phyloP scores from a whole-genome alignment of 768 basidiomycete genomes.

The Pleurotus platypus region DNA sequence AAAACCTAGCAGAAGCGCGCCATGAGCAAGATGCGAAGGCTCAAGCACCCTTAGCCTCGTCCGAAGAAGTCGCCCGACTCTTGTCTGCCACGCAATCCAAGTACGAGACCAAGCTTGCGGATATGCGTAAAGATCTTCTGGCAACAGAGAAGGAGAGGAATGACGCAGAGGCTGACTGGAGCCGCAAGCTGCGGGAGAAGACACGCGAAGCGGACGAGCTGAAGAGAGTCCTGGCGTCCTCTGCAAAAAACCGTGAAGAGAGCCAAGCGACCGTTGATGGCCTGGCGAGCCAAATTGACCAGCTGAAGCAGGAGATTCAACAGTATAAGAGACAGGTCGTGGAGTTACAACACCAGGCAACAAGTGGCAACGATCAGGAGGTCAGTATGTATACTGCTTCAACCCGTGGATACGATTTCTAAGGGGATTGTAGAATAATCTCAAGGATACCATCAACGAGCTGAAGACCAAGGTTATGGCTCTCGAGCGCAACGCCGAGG shows the following conservation, averaged over 20 bases:
- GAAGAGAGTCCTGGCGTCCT: constrained; percentile 52
- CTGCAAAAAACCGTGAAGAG: constrained; percentile 56
- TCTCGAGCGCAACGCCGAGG: constrained; percentile 70
- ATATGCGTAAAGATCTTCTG: constrained; percentile 61
- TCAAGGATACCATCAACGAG: constrained; percentile 25
- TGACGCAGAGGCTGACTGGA: constrained; percentile 89
- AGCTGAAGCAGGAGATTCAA: constrained; percentile 43
- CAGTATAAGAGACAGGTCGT: constrained; percentile 47
- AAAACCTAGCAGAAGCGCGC: constrained; percentile 64
- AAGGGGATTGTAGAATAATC: neutral
- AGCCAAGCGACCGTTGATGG: constrained; percentile 47
- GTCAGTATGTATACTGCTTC: constrained; percentile 34
- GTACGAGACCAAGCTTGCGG: constrained; percentile 73
- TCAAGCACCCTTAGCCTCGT: constrained; percentile 41
- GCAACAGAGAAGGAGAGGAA: constrained; percentile 78
- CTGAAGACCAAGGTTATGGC: constrained; percentile 41
- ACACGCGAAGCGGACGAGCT: constrained; percentile 74
- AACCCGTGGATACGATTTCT: neutral
- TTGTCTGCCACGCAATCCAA: constrained; percentile 71
- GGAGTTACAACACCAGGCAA: constrained; percentile 51
- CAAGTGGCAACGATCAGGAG: constrained; percentile 55
- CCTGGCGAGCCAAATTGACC: constrained; percentile 54
- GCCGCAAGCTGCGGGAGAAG: constrained; percentile 76
- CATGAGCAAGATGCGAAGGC: constrained; percentile 51
- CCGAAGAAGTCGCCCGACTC: constrained; percentile 69